Percentiles rank a stretch among this genome's conserved stretches.
phyloP scores from a whole-genome alignment of 768 basidiomycete genomes.

The Rhodotorula kratochvilovae region DNA sequence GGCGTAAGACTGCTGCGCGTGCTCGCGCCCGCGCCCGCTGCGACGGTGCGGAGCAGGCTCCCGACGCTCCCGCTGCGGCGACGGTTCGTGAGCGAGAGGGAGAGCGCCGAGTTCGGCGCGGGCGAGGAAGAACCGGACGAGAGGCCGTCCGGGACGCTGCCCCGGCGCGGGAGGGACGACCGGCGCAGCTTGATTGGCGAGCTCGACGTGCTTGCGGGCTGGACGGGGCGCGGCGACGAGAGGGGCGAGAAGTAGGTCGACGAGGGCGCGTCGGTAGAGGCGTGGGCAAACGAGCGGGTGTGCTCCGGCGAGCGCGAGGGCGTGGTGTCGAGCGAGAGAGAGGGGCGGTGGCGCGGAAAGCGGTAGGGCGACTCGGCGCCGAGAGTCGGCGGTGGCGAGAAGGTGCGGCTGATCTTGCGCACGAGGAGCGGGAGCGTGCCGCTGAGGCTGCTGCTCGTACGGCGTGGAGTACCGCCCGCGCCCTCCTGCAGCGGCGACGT shows the following conservation, averaged over 20 bases:
- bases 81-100: background rate
- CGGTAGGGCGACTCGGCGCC: background rate
- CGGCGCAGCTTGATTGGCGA: background rate
- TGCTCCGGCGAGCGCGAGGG: background rate
- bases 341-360: slow-evolving; percentile 2
- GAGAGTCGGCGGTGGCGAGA: background rate
- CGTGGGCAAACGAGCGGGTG: background rate
- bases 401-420: background rate
- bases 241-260: background rate
- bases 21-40: background rate
- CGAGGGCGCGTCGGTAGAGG: background rate
- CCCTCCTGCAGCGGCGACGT: too few species aligned
- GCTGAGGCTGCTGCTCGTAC: background rate
- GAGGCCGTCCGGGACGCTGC: background rate
- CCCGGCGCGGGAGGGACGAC: background rate
- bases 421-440: background rate
- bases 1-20: background rate
- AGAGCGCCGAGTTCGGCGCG: background rate
- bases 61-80: slow-evolving; percentile 9
- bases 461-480: too few species aligned
- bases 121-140: background rate
- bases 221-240: background rate
- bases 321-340: background rate
- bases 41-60: slow-evolving; percentile 1
- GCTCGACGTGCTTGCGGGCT: background rate